Percentiles rank a stretch among this genome's conserved stretches.
phyloP scores from a whole-genome alignment of 2,329 filamentous ascomycete genomes.

The Bisporella sp. region DNA sequence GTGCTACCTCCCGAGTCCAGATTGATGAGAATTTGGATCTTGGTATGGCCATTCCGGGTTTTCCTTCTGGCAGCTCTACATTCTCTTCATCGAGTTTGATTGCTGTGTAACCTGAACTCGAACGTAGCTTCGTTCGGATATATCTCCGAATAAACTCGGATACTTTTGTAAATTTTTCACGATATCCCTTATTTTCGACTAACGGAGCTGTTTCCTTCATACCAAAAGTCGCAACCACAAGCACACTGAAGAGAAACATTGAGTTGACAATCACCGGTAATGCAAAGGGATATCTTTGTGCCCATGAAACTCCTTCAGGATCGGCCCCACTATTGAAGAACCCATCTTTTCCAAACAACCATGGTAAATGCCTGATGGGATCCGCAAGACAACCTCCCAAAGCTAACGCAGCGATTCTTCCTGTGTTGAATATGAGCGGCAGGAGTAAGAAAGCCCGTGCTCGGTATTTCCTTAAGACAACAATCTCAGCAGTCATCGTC shows the following conservation, averaged over 20 bases:
- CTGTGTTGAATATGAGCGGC: slow-evolving; percentile 60
- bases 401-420: slow-evolving; percentile 23
- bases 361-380: slow-evolving; percentile 28
- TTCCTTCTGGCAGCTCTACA: not conserved
- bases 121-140: not conserved
- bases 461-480: slow-evolving; percentile 66
- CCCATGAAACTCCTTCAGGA: slow-evolving; percentile 32
- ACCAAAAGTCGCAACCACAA: slow-evolving; percentile 28
- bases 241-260: slow-evolving; percentile 20
- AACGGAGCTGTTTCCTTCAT: slow-evolving; percentile 25
- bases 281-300: slow-evolving; percentile 34
- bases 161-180: not conserved
- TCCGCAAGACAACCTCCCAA: slow-evolving; percentile 37
- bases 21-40: slow-evolving; percentile 15
- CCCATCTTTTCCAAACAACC: slow-evolving; percentile 33
- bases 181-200: not conserved
- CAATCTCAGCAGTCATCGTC: slow-evolving; percentile 66
- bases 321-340: slow-evolving; percentile 27
- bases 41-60: not conserved
- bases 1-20: slow-evolving; percentile 27
- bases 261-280: slow-evolving; percentile 33
- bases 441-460: slow-evolving; percentile 39
- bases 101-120: not conserved
- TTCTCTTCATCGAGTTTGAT: not conserved
- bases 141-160: not conserved